These are phyloP conservation scores for Rhizodiscina lignyota DNA, from an alignment of 495 filamentous ascomycete genomes.

Conservation along the genomic window DNA sequence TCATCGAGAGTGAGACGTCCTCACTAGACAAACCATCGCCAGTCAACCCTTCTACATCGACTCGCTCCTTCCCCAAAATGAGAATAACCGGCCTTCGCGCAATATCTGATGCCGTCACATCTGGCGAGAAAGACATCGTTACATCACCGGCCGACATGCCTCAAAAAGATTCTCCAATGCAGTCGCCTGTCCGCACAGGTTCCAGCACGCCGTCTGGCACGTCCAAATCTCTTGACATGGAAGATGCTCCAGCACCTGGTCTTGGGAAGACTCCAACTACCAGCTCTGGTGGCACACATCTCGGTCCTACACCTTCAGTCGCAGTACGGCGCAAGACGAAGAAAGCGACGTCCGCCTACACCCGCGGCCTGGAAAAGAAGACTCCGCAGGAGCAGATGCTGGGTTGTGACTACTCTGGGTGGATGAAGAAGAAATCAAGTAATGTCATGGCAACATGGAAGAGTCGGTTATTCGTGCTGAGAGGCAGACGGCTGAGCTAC, in stretches of 20 bases:
- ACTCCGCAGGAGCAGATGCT: conserved; percentile 69
- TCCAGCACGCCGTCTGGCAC: conserved; percentile 77
- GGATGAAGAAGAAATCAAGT: conserved; percentile 99
- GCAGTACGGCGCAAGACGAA: conserved; percentile 52
- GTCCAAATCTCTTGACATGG: conserved; percentile 60
- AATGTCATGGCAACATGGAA: conserved; percentile 97
- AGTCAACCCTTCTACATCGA: conserved; percentile 16
- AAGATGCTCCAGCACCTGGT: conserved; percentile 47
- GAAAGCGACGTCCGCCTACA: conserved; percentile 89
- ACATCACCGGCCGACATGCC: conserved; percentile 33
- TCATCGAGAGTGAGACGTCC: conserved; percentile 29
- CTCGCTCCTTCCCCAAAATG: conserved; percentile 16
- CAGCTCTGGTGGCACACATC: conserved; percentile 6
- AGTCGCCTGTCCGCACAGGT: conserved; percentile 56
- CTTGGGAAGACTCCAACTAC: conserved; percentile 28
- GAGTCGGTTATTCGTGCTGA: conserved; percentile 78
- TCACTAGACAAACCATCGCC: conserved; percentile 33
- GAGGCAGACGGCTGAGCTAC: conserved; percentile 81
- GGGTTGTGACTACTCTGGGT: conserved; percentile 84
- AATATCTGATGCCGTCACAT: conserved; percentile 64
- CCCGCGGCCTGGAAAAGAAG: conserved; percentile 68
- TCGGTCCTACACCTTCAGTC: conserved; percentile 13
- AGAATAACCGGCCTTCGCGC: conserved; percentile 50
- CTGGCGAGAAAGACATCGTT: conserved; percentile 39
- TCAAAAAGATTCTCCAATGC: conserved; percentile 45